A percentile compares a stretch with the other conserved stretches of the same genome.
Conservation (phyloP, 805 yeast species). For the Ogataea thermomethanolica region DNA sequence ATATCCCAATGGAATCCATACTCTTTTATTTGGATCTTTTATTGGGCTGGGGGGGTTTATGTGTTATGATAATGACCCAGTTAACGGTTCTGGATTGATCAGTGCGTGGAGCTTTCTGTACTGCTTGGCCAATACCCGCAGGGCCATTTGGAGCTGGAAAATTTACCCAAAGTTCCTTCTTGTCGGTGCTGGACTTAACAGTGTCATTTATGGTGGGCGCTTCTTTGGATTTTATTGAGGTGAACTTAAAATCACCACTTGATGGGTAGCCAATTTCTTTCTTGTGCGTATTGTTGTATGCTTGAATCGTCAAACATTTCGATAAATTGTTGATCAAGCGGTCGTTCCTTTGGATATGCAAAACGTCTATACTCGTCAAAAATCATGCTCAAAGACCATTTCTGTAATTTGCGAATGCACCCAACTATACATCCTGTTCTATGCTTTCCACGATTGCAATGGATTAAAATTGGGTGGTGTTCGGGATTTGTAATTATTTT, state of each 20-base stretch:
- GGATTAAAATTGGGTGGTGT: conserved; percentile 89
- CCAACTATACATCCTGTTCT: conserved; percentile 97
- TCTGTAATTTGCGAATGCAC: conserved; percentile 80
- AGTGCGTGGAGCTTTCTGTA: conserved; percentile 81
- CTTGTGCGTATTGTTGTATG: conserved; percentile 51
- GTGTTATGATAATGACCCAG: conserved; percentile 69
- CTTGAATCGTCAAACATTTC: conserved; percentile 77
- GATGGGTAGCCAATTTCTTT: conserved; percentile 61
- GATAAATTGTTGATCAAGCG: conserved; percentile 92
- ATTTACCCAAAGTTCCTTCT: conserved; percentile 60
- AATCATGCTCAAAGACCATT: conserved; percentile 91
- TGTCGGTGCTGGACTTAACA: conserved; percentile 57
- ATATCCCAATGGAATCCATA: conserved; percentile 27
- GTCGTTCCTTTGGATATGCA: conserved; percentile 93
- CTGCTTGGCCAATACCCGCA: conserved; percentile 63
- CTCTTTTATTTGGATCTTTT: conserved; percentile 56
- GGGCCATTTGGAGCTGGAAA: conserved; percentile 51
- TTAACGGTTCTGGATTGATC: conserved; percentile 76
- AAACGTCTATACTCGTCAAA: conserved; percentile 94
- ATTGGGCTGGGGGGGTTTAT: conserved; percentile 69
- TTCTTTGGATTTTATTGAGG: conserved; percentile 44
- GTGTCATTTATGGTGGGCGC: conserved; percentile 64
- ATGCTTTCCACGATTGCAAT: conserved; percentile 96
- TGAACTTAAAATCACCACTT: conserved; percentile 45
- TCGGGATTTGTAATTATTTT: conserved; percentile 77